phyloP scores from a whole-genome alignment of 441 rosid genomes.

The Lagerstroemia fauriei region DNA sequence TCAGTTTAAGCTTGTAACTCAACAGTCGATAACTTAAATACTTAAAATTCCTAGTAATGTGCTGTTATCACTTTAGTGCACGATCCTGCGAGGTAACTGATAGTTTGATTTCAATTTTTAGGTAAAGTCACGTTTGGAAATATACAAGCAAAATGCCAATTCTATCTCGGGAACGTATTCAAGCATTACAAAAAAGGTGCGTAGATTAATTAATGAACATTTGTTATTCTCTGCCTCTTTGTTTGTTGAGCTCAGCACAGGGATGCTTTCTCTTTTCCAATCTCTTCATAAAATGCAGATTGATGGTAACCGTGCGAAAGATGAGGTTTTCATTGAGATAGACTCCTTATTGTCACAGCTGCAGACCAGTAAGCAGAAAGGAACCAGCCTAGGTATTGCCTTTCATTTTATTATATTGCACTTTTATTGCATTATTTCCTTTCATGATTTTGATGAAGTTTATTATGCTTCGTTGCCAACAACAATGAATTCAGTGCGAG shows the following conservation, averaged over 20 bases:
- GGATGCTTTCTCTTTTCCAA: conserved; percentile 19
- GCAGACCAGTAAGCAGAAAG: conserved; percentile 44
- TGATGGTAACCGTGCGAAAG: conserved; percentile 75
- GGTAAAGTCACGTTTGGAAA: conserved; percentile 80
- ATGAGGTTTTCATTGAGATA: conserved; percentile 58
- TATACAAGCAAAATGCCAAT: conserved; percentile 75
- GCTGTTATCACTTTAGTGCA: neutral
- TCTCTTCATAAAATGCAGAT: conserved; percentile 46
- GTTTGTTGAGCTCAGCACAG: conserved; percentile 2
- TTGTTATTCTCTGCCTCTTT: conserved; percentile 3
- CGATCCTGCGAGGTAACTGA: neutral
- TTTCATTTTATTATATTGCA: conserved; percentile 13
- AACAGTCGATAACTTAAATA: neutral
- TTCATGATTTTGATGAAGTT: neutral
- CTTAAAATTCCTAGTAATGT: neutral
- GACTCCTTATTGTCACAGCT: conserved; percentile 58
- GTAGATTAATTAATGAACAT: conserved; percentile 17
- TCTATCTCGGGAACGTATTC: conserved; percentile 61
- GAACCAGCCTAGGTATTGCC: conserved; percentile 44
- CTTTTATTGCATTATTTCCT: neutral
- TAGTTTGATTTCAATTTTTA: conserved; percentile 26
- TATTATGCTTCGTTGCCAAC: neutral
- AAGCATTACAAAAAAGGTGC: conserved; percentile 61
- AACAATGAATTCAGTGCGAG: neutral
- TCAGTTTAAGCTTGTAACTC: neutral